Base-by-base conservation (phyloP, 2,329 filamentous ascomycete species). In the Paecilomyces formosus region DNA sequence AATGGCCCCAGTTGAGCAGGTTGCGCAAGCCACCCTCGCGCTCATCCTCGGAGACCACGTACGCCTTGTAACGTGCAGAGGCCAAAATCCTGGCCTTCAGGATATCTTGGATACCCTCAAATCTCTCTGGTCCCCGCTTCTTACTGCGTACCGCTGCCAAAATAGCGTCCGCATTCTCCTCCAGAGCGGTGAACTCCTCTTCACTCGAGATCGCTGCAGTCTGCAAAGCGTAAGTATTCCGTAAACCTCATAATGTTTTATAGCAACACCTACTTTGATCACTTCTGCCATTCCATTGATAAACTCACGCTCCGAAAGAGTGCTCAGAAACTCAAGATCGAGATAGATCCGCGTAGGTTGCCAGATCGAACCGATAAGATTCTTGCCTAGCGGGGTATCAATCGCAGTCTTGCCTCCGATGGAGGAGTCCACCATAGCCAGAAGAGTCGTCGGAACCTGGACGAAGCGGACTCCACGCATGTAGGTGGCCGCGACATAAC, bases 271-370 rank as follows among this genome's bases (percentile, higher is more conserved):
- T 65, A 78, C 76, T 73, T 97, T 97, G 72, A 97, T 84, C 30
- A 99, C 93, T 78, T 99, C 94, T 26, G 93, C 94, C 93, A 99
- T 97, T 61, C 94, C 94, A 73, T 99, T 99, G 76, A 97, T 92
- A 70, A 99, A 93, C 76, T 99, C 93, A 64, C 94, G 84, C 63
- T 88, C 87, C 0, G 93, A 92, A 21, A 99, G 80, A 0, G 92
- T 96, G 71, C 96, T 90, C 57, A 99, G 81, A 70, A 99, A 97
- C 58, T 87, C 83, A 61, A 97, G 81, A 74, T 99, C 94, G 66
- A 99, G 92, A 76, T 96, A 99, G 64, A 97, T 92, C 62, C 91
- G 87, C 68, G 88, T 83, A 3, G 94, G 94, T 73, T 99, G 94
- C 92, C 93, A 97, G 76, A 99, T 97, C 33, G 93, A 87, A 3